Base-by-base conservation (phyloP, 2,329 filamentous ascomycete species). In the Cladosporium sp. region DNA sequence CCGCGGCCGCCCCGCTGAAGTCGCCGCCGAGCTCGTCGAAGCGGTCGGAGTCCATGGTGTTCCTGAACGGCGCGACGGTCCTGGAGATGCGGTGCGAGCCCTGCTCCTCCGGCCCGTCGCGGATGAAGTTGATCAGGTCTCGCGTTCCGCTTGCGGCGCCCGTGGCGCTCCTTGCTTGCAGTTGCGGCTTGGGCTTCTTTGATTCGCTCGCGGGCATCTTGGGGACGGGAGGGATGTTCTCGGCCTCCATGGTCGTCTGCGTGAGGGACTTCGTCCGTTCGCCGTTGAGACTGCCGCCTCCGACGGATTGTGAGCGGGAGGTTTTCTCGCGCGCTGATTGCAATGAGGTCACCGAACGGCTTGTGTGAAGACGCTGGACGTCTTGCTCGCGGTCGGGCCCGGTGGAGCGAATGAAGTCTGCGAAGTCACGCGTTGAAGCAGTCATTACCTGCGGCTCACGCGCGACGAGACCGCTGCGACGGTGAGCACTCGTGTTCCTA, bases 101-200 rank as follows among this genome's bases (percentile, higher is more conserved):
- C 41, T 75, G 77, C 33, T 75, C 72, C 34, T 58, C 41, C 3
- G 90, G 90, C 1, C 91, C 92, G 66, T 89, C 85, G 43, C 91
- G 85, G 59, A 98, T 95, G 68, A 98, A 97, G 66, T 97, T 91
- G 59, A 96, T 95, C 54, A 98, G 74, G 56, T 96, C 93, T 10
- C 88, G 87, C 53, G 85, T 95, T 58, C 85, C 84, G 46, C 83
- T 78, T 13, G 83, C 78, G 40, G 78, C 76, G 56, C 89, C 84
- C 45, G 89, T 86, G 54, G 92, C 63, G 28, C 49, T 56, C 46
- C 65, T 58, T 11, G 66, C 57, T 54, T 65, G 61, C 58, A 62
- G 51, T 53, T 65, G 60, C 59, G 62, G 37, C 57, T 43, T 53
- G 58, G 50, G 54, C 46, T 46, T 54, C 59, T 34, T 56, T 56